Base-by-base conservation (phyloP, 2,329 filamentous ascomycete species). In the Cladosporium halotolerans region DNA sequence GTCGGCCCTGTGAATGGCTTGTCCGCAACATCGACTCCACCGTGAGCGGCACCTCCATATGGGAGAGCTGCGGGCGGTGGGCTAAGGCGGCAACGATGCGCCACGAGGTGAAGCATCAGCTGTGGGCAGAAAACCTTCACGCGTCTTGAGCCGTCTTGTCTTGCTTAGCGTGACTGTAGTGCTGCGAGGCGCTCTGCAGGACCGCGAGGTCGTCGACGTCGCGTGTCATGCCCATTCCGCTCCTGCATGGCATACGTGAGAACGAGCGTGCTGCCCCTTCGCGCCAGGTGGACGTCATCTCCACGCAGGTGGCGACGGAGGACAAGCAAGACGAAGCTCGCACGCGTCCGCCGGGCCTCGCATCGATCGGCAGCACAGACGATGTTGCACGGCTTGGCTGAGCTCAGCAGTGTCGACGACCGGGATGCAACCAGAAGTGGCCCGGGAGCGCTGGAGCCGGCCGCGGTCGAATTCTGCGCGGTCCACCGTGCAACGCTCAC, bases 1-100 rank as follows among this genome's bases (percentile, higher is more conserved):
- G 23, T 28, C 23, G 23, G 23, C 23, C 23, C 5, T 28, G 23
- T 28, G 23, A 28, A 7, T 28, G 23, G 23, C 23, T 28, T 4
- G 23, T 28, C 23, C 23, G 23, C 23, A 28, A 7, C 4, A 7
- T 1, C 4, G 23, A 14, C 36, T 39, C 36, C 36, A 14, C 36
- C 36, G 16, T 14, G 36, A 6, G 11, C 36, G 36, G 36, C 16
- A 31, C 10, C 47, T 51, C 48, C 48, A 51, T 40, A 43, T 51
- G 10, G 23, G 33, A 32, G 13, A 38, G 14, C n/a, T 51, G 39
- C 40, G 48, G 48, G 39, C 36, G 23, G 31, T 23, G 32, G 40
- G 48, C 48, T 51, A 51, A 28, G 40, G 13, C 33, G 36, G 48
- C 40, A 51, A 51, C 31, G 48, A 44, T 43, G 33, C 48, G 48